These are phyloP conservation scores for Coemansia sp. DNA, from an alignment of 192 early-diverging fungal species.

Conservation along the genomic window DNA sequence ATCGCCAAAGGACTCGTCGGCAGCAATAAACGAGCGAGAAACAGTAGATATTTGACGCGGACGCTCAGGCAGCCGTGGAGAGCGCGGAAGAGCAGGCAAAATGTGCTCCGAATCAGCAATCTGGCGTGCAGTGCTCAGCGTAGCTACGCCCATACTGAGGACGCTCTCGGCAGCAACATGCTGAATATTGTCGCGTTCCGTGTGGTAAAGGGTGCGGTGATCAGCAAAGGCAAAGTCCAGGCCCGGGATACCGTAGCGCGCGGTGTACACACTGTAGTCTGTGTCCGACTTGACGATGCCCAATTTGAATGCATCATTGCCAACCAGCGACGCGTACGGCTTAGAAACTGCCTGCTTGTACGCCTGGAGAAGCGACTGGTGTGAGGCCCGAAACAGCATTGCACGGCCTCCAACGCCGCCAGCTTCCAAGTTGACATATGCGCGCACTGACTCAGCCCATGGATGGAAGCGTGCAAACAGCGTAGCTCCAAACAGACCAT, in stretches of 20 bases:
- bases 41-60: not conserved
- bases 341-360: conserved; percentile 40
- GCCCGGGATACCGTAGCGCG: conserved; percentile 59
- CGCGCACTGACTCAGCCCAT: conserved; percentile 64
- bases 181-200: conserved; percentile 57
- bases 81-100: conserved; percentile 31
- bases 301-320: conserved; percentile 63
- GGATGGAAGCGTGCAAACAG: conserved; percentile 63
- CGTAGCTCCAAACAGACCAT: conserved; percentile 62
- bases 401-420: conserved; percentile 72
- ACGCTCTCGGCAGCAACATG: conserved; percentile 57
- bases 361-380: conserved; percentile 40
- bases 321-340: conserved; percentile 63
- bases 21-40: conserved; percentile 8
- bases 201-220: conserved; percentile 66
- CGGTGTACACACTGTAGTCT: conserved; percentile 66
- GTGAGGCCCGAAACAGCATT: conserved; percentile 63
- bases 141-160: conserved; percentile 67
- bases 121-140: conserved; percentile 49
- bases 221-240: conserved; percentile 69
- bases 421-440: conserved; percentile 71
- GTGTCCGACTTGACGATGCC: conserved; percentile 65
- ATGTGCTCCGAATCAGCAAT: conserved; percentile 52
- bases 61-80: conserved; percentile 26
- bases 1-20: conserved; percentile 23